Conservation (phyloP, 1,284 basidiomycete species). For the Ceratobasidium sp. region DNA sequence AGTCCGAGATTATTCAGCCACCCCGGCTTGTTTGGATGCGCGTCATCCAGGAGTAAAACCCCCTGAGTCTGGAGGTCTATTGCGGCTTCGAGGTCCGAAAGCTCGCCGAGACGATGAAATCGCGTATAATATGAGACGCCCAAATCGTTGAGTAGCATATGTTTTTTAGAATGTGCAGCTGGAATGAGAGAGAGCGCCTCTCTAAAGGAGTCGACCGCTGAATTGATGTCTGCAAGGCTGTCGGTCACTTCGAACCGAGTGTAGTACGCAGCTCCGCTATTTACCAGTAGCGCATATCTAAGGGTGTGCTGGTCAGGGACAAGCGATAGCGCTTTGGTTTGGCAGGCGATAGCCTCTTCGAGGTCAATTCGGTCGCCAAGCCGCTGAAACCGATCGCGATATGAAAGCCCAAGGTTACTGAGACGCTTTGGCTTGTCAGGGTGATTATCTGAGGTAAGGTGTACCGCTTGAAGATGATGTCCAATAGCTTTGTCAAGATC, state of each 20-base stretch:
- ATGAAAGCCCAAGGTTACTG: constrained; percentile 3
- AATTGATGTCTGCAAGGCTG: background rate
- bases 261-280: background rate
- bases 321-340: background rate
- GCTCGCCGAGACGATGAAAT: background rate
- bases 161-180: background rate
- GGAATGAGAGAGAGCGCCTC: background rate
- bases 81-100: background rate
- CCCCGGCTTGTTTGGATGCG: background rate
- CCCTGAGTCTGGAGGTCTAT: background rate
- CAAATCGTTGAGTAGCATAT: background rate
- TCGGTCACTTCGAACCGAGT: background rate
- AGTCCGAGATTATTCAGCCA: background rate
- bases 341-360: background rate
- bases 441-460: background rate
- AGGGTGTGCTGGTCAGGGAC: background rate
- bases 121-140: background rate
- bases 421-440: background rate
- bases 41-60: background rate
- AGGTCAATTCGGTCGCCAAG: background rate
- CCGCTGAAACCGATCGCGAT: background rate
- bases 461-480: background rate
- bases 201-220: background rate
- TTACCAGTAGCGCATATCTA: background rate
- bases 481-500: constrained; percentile 10